Percentiles rank a stretch among this genome's conserved stretches.
Conservation (phyloP, 139 green algal genomes). For the Trebouxia sp. region DNA sequence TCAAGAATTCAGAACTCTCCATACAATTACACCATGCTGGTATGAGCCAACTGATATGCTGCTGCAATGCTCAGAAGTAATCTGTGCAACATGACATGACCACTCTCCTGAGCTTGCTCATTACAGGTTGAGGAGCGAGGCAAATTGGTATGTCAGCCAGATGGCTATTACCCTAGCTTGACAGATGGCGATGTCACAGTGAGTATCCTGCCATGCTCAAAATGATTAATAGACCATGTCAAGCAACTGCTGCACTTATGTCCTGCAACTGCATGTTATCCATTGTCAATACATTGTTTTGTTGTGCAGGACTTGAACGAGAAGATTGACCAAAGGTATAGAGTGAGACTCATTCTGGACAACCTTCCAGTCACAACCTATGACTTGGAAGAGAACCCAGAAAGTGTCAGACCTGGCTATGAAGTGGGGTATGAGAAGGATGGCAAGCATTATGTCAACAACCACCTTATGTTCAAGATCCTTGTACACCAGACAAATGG, state of each 20-base stretch:
- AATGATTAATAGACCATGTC: neutral
- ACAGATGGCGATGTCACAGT: conserved; percentile 63
- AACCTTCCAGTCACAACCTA: conserved; percentile 95
- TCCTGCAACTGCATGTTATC: neutral
- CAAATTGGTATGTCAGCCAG: conserved; percentile 55
- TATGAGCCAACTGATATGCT: conserved; percentile 24
- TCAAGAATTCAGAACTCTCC: conserved; percentile 87
- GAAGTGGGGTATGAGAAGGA: conserved; percentile 76
- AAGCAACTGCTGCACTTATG: neutral
- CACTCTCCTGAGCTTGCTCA: neutral
- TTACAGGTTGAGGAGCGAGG: conserved; percentile 56
- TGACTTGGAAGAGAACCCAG: conserved; percentile 71
- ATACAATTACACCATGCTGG: conserved; percentile 92
- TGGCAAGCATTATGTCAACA: conserved; percentile 88
- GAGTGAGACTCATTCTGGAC: conserved; percentile 93
- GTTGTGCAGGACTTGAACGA: conserved; percentile 58
- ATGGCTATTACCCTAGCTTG: conserved; percentile 56
- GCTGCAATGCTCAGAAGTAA: neutral
- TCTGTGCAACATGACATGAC: neutral
- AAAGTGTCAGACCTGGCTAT: conserved; percentile 73
- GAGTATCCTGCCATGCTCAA: neutral
- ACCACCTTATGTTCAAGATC: conserved; percentile 96
- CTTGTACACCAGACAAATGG: conserved; percentile 86
- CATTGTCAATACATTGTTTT: neutral
- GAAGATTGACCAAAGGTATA: conserved; percentile 86